A percentile compares a stretch with the other conserved stretches of the same genome.
These are phyloP conservation scores for Cucumis melo DNA, from an alignment of 306 rosid genomes.

Conservation along the genomic window DNA sequence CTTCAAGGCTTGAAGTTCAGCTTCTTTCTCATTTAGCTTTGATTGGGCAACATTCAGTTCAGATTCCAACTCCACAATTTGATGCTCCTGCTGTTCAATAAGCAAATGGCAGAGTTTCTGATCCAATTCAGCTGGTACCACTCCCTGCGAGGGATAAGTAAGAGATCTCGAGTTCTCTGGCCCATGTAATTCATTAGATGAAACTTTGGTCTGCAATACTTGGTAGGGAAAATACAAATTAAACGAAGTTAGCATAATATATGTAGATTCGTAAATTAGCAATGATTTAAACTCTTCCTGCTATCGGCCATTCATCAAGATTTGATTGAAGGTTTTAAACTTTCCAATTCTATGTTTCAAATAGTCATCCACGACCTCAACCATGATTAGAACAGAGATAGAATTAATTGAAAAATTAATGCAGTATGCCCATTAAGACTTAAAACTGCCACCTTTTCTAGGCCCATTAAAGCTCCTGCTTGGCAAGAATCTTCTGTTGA, in stretches of 20 bases:
- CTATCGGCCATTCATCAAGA: not conserved
- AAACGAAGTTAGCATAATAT: not conserved
- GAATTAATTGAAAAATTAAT: not conserved
- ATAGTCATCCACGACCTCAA: not conserved
- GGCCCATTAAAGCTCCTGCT: conserved; percentile 13
- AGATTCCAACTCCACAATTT: conserved; percentile 51
- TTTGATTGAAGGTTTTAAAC: not conserved
- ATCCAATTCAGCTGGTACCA: conserved; percentile 40
- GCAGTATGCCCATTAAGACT: not conserved
- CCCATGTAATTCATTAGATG: conserved; percentile 19
- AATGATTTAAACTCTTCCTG: not conserved
- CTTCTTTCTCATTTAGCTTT: conserved; percentile 44
- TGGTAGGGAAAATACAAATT: conserved; percentile 10
- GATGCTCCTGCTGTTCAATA: conserved; percentile 50
- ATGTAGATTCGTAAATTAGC: not conserved
- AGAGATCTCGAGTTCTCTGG: conserved; percentile 13
- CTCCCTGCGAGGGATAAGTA: conserved; percentile 20
- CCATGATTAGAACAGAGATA: not conserved
- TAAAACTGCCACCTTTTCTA: conserved; percentile 27
- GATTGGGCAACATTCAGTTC: conserved; percentile 42
- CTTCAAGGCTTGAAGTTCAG: conserved; percentile 56
- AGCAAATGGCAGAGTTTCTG: conserved; percentile 52
- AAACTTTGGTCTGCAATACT: conserved; percentile 22
- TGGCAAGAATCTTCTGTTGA: conserved; percentile 20
- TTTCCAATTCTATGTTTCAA: not conserved